Evolutionary conservation across 2,329 filamentous ascomycete species (phyloP), one percentile per base, ranked within the genome.

Genomic region (Nigrograna mackinnonii): DNA sequence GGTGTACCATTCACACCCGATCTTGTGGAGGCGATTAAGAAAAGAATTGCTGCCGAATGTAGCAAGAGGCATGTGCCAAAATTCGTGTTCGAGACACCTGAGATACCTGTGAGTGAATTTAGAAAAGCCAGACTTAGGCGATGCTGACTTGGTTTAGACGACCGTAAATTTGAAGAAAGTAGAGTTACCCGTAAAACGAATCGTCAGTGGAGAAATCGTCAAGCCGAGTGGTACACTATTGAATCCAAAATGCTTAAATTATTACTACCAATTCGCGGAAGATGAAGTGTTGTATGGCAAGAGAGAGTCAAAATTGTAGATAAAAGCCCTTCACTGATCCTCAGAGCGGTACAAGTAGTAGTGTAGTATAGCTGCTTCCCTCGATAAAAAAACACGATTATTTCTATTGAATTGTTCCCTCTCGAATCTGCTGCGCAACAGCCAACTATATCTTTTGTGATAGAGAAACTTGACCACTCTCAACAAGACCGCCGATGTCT

Each of bases 161-260:
- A 94, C 89, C 0, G 83, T 94, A 48, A 94, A 92, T 62, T 69
- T 89, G 37, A 94, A 94, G 66, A 94, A 94, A 67, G 89, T 94
- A 4, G 89, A 94, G 64, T 57, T 94, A 39, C 88, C 88, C 0
- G 86, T 94, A 21, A 94, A 94, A 71, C 85, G 89, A 60, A 94
- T 94, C 49, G 84, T 94, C 1, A 89, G 82, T 0, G 89, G 89
- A 0, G 82, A 84, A 54, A 80, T 72, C 18, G 80, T 94, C 60
- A 89, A 86, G 67, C 80, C 87, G 0, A 89, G 85, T 36, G 87
- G 87, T 2, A 92, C 88, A 4, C 67, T 94, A 57, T 69, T 87
- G 39, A 94, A 95, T 58, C 89, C 89, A 0, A 70, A 86, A 57
- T 87, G 86, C 50, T 67, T 94, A 44, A 77, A 90, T 22, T 92